phyloP scores from a whole-genome alignment of 75 land plant species.

The Cunninghamia lanceolata region DNA sequence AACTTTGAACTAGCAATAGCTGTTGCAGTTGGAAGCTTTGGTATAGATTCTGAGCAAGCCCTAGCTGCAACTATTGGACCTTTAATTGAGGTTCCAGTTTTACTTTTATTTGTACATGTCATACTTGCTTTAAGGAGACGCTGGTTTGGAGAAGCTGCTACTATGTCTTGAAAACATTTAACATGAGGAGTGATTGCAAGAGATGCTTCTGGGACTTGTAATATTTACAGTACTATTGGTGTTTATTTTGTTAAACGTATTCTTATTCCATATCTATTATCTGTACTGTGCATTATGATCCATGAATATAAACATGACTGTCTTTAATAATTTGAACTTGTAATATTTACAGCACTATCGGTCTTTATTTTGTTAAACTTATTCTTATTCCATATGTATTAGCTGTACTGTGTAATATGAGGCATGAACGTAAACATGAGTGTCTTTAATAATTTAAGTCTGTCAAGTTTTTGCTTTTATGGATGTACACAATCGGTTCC shows the following conservation, averaged over 20 bases:
- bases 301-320: neutral
- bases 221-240: neutral
- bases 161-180: neutral
- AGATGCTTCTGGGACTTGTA: neutral
- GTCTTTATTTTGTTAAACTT: neutral
- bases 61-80: conserved; percentile 48
- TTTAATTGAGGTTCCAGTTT: conserved; percentile 36
- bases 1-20: conserved; percentile 56
- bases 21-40: conserved; percentile 44
- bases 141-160: conserved; percentile 9
- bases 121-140: neutral
- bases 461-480: neutral
- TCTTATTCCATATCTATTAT: neutral
- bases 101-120: conserved; percentile 28
- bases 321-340: neutral
- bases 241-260: neutral
- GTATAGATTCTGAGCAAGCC: conserved; percentile 41
- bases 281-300: neutral
- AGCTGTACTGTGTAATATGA: neutral
- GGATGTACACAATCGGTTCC: neutral
- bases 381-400: neutral
- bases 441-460: neutral
- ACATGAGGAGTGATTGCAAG: neutral
- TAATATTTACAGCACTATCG: neutral
- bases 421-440: neutral